Percentiles rank a stretch among this genome's conserved stretches.
These are phyloP conservation scores for Auricularia cornea DNA, from an alignment of 768 basidiomycete genomes.

Conservation along the genomic window DNA sequence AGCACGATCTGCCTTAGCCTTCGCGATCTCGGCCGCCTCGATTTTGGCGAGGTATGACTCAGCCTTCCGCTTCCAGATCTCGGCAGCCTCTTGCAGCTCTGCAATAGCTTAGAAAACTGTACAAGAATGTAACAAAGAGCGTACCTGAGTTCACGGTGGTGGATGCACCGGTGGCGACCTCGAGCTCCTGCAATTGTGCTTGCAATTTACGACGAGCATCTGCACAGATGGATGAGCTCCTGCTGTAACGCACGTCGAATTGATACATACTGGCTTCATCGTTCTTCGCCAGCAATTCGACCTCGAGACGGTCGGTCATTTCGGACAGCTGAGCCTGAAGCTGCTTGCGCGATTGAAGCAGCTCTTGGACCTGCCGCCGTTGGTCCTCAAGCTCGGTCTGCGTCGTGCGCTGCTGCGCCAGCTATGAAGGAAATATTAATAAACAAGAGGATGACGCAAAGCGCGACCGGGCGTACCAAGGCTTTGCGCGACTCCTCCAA, in stretches of 20 bases:
- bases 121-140: conserved; percentile 7
- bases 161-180: conserved; percentile 50
- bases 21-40: conserved; percentile 60
- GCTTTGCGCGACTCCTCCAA: conserved; percentile 66
- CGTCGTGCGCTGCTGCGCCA: conserved; percentile 55
- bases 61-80: conserved; percentile 58
- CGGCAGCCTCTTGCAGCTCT: conserved; percentile 58
- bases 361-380: conserved; percentile 54
- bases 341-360: conserved; percentile 46
- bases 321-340: conserved; percentile 46
- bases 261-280: conserved; percentile 49
- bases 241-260: neutral
- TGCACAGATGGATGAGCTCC: conserved; percentile 16
- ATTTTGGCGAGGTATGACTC: conserved; percentile 49
- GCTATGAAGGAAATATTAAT: conserved; percentile 27
- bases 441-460: neutral
- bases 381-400: conserved; percentile 60
- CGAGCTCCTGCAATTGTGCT: conserved; percentile 52
- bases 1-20: conserved; percentile 53
- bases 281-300: conserved; percentile 41
- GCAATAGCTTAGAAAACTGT: conserved; percentile 2
- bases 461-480: conserved; percentile 35
- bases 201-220: conserved; percentile 54
- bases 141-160: conserved; percentile 51
- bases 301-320: conserved; percentile 49